A percentile compares a stretch with the other conserved stretches of the same genome.
Conservation (phyloP, 208 protist genomes). For the Trypanosoma boissoni region DNA sequence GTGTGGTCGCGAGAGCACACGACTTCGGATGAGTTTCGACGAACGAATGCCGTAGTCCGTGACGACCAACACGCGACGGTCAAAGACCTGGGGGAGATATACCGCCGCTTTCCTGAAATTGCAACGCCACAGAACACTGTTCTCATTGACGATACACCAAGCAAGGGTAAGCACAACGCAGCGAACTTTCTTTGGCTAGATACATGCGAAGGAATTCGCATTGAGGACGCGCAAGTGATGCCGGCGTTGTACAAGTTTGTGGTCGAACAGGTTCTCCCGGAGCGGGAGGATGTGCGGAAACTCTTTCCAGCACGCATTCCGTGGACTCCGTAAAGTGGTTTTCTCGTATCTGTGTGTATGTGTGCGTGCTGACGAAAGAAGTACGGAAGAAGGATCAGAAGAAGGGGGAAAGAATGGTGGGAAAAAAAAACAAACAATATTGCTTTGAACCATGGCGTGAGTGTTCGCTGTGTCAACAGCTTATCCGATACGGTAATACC, state of each 20-base stretch:
- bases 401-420: constrained; percentile 1
- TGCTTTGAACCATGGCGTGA: constrained; percentile 1
- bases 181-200: constrained; percentile 86
- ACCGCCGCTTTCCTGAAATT: constrained; percentile 51
- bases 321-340: constrained; percentile 13
- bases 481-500: too few species aligned
- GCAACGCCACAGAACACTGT: constrained; percentile 72
- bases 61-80: constrained; percentile 83
- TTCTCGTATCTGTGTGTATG: not conserved
- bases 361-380: not conserved
- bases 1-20: constrained; percentile 88
- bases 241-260: constrained; percentile 61
- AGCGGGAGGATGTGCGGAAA: constrained; percentile 66
- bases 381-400: too few species aligned
- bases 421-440: not conserved
- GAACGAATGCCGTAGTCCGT: constrained; percentile 36
- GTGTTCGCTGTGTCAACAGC: too few species aligned
- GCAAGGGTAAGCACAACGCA: constrained; percentile 73
- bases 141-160: constrained; percentile 86
- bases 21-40: constrained; percentile 68
- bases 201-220: constrained; percentile 47
- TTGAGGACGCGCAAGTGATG: constrained; percentile 50
- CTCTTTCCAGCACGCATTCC: constrained; percentile 71
- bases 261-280: constrained; percentile 47
- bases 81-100: constrained; percentile 72